Evolutionary conservation across 805 yeast genomes (phyloP).

Genomic region (Nakazawaea ambrosiae): DNA sequence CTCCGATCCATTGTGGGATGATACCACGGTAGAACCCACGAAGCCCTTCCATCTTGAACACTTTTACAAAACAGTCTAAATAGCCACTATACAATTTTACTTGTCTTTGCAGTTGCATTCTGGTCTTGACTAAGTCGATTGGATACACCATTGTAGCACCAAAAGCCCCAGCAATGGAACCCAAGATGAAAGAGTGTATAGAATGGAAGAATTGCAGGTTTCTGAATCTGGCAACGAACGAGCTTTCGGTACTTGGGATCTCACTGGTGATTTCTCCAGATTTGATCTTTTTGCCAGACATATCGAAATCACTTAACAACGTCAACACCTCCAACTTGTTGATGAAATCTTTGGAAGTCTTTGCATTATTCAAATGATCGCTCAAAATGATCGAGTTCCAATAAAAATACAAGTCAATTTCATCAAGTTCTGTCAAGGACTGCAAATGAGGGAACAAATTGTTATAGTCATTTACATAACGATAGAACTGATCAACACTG

Average conservation of each 20-base stretch:
- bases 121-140: conserved; percentile 89
- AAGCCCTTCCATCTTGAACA: conserved; percentile 69
- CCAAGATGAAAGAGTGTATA: conserved; percentile 78
- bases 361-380: conserved; percentile 19
- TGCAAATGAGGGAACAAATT: conserved; percentile 7
- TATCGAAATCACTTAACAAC: conserved; percentile 21
- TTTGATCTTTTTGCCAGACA: conserved; percentile 23
- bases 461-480: conserved; percentile 16
- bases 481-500: conserved; percentile 18
- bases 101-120: conserved; percentile 93
- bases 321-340: conserved; percentile 22
- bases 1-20: conserved; percentile 92
- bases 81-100: conserved; percentile 70
- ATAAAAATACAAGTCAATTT: conserved; percentile 24
- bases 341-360: conserved; percentile 37
- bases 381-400: conserved; percentile 26
- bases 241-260: conserved; percentile 19
- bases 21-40: conserved; percentile 87
- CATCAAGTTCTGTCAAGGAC: conserved; percentile 18
- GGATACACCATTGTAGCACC: conserved; percentile 99
- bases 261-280: not conserved
- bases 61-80: conserved; percentile 77
- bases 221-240: conserved; percentile 28
- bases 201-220: conserved; percentile 70
- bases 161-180: conserved; percentile 94